Percentiles rank a stretch among this genome's conserved stretches.
Evolutionary conservation across 139 green algal genomes (phyloP).

Genomic region (Asterochloris sp.): DNA sequence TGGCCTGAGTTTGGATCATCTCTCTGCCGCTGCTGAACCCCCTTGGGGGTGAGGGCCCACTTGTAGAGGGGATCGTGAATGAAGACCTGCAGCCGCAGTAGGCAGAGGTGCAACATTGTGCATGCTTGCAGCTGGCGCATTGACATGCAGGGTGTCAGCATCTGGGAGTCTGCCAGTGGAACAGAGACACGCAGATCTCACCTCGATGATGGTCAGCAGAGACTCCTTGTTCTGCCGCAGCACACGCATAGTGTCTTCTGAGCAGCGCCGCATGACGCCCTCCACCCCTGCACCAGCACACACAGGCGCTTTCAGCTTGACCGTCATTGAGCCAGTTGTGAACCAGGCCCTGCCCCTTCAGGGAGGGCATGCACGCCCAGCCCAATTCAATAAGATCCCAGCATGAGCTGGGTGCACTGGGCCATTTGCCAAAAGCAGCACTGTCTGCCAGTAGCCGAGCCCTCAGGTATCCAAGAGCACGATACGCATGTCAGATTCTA

Average conservation of each 20-base stretch:
- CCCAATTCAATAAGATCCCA: background rate
- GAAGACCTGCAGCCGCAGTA: conserved; percentile 56
- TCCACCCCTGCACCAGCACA: conserved; percentile 61
- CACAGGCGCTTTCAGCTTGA: too few relatives aligned
- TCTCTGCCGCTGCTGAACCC: conserved; percentile 51
- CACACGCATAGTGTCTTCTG: conserved; percentile 80
- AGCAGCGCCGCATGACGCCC: conserved; percentile 87
- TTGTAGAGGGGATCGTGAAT: conserved; percentile 93
- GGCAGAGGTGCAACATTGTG: background rate
- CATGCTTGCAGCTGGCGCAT: background rate
- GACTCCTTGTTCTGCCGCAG: conserved; percentile 55
- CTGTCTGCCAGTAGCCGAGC: too few relatives aligned
- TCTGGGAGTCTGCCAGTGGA: background rate
- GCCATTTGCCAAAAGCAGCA: too few relatives aligned
- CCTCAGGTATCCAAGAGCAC: too few relatives aligned
- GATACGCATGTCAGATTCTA: too few relatives aligned
- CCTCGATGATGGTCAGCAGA: conserved; percentile 65
- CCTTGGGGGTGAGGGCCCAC: conserved; percentile 63
- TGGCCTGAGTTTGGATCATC: conserved; percentile 10
- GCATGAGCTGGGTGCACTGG: background rate
- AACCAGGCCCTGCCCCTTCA: too few relatives aligned
- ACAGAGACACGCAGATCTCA: background rate
- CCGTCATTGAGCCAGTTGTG: too few relatives aligned
- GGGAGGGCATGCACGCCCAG: too few relatives aligned
- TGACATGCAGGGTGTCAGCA: too few relatives aligned